phyloP scores from a whole-genome alignment of 2,329 filamentous ascomycete genomes.

The Neoarthrinium moseri region DNA sequence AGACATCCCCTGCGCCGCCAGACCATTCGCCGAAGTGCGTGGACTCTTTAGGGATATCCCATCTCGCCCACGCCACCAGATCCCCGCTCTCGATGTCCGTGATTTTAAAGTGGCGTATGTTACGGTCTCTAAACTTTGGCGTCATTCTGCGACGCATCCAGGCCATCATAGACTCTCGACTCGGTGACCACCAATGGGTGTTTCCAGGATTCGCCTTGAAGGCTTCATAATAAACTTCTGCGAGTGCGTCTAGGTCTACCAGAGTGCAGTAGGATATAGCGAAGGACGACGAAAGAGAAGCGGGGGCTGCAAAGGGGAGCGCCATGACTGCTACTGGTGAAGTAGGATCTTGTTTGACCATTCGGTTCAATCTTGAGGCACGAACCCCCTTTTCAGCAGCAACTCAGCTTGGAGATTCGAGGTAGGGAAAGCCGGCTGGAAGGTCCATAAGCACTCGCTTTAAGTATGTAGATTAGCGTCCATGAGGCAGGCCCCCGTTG shows the following conservation, averaged over 20 bases:
- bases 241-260: slow-evolving; percentile 27
- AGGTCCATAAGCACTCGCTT: no score
- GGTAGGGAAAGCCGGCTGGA: no score
- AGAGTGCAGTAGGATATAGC: slow-evolving; percentile 21
- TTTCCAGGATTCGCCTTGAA: slow-evolving; percentile 22
- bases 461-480: no score
- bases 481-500: no score
- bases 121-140: slow-evolving; percentile 24
- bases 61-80: slow-evolving; percentile 31
- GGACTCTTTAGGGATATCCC: slow-evolving; percentile 28
- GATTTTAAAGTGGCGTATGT: slow-evolving; percentile 31
- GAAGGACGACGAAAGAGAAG: slow-evolving; percentile 21
- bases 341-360: no score
- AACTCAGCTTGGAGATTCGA: no score
- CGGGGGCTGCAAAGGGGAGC: slow-evolving; percentile 23
- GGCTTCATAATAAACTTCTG: slow-evolving; percentile 23
- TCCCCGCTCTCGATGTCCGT: slow-evolving; percentile 23
- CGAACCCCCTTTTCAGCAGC: no score
- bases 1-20: slow-evolving; percentile 13
- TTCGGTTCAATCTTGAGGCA: no score
- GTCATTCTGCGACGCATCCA: slow-evolving; percentile 29
- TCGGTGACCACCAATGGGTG: slow-evolving; percentile 28
- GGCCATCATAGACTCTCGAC: slow-evolving; percentile 17
- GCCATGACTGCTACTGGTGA: slow-evolving; percentile 17
- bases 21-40: slow-evolving; percentile 19